Conservation (phyloP, 441 rosid species). For the Aleurites moluccanus region DNA sequence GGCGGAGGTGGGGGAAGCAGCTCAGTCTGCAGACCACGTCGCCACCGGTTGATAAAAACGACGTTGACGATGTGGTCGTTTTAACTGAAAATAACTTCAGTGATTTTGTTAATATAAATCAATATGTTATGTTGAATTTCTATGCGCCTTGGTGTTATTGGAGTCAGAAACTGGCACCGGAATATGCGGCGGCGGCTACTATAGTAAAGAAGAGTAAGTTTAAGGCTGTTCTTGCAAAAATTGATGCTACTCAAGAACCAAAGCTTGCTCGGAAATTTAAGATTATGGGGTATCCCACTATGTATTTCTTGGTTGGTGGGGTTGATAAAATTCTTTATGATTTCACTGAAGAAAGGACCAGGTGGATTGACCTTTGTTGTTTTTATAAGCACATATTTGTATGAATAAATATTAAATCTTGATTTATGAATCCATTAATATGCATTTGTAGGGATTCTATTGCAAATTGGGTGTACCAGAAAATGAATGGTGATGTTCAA, state of each 20-base stretch:
- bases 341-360: conserved; percentile 2
- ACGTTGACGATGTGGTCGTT: conserved; percentile 35
- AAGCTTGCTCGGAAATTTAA: conserved; percentile 9
- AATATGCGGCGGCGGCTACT: conserved; percentile 35
- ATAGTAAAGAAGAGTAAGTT: conserved; percentile 18
- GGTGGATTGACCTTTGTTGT: not conserved
- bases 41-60: conserved; percentile 5
- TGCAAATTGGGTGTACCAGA: conserved; percentile 39
- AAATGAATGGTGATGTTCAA: conserved; percentile 3
- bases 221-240: conserved; percentile 31
- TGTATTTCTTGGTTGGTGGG: conserved; percentile 25
- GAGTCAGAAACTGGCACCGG: conserved; percentile 30
- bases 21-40: not conserved
- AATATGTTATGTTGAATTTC: conserved; percentile 32
- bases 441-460: conserved; percentile 36
- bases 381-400: not conserved
- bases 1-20: not conserved
- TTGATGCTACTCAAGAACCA: conserved; percentile 14
- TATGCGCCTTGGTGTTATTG: conserved; percentile 35
- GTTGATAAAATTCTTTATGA: conserved; percentile 4
- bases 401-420: not conserved
- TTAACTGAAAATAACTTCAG: conserved; percentile 28
- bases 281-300: conserved; percentile 24
- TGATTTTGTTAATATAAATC: conserved; percentile 25
- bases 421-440: not conserved